Percentiles rank a stretch among this genome's conserved stretches.
Evolutionary conservation across 306 rosid species (phyloP).

Genomic region (Hippophae gyantsensis): DNA sequence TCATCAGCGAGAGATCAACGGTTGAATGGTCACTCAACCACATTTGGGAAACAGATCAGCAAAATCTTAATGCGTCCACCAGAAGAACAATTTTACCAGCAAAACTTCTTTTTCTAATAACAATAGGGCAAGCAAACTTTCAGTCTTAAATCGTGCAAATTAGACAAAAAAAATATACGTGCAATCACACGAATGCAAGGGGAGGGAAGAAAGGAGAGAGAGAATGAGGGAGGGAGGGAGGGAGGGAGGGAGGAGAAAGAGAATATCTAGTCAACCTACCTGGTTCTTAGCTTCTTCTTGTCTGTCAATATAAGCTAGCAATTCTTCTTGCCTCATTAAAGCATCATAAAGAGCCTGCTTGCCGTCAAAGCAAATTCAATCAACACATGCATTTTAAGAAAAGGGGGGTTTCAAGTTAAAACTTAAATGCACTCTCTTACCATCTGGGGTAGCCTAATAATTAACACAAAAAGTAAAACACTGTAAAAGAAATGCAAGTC

Average conservation of each 20-base stretch:
- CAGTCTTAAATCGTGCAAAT: slow-evolving; percentile 13
- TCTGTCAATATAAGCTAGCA: slow-evolving; percentile 76
- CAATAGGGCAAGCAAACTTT: slow-evolving; percentile 16
- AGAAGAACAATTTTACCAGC: slow-evolving; percentile 55
- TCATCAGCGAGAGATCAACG: slow-evolving; percentile 16
- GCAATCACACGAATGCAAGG: no score
- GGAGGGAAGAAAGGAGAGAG: no score
- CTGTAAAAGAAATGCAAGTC: no score
- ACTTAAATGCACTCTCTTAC: no score
- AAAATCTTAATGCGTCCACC: slow-evolving; percentile 15
- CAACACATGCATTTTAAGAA: slow-evolving; percentile 4
- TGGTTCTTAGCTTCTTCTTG: slow-evolving; percentile 71
- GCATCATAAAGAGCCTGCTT: slow-evolving; percentile 85
- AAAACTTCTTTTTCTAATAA: slow-evolving; percentile 68
- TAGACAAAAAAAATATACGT: neutral
- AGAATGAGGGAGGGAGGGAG: no score
- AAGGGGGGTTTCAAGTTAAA: neutral
- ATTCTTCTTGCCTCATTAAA: slow-evolving; percentile 86
- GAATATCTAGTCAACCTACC: slow-evolving; percentile 36
- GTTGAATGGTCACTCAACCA: slow-evolving; percentile 7
- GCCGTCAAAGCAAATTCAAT: slow-evolving; percentile 8
- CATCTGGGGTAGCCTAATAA: no score
- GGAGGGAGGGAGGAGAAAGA: neutral
- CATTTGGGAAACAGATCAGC: slow-evolving; percentile 5
- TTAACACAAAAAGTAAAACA: no score